Evolutionary conservation across 805 yeast genomes (phyloP), one percentile per base, ranked within the genome.

Genomic region (Candida endomychidarum): DNA sequence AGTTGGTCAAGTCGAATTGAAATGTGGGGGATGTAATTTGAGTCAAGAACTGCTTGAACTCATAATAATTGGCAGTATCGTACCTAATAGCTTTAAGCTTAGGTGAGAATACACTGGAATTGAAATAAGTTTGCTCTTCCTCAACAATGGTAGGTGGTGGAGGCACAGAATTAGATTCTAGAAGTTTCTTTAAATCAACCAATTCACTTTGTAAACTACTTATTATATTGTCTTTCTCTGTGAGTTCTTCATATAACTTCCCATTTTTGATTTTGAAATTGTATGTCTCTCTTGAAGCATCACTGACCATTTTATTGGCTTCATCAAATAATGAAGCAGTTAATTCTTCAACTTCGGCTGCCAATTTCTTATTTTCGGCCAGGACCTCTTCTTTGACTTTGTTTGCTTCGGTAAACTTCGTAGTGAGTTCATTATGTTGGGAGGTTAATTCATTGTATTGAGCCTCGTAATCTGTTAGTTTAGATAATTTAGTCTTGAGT

Each of bases 281-380:
- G 53, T 81, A 73, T 4, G 81, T 75, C 41, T 82, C 84, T 38
- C 78, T 71, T 44, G 86, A 77, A 0, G 95, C 96, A 46, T 81
- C 78, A 35, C 83, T 78, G 5, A 87, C 96, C 86, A 86, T 86
- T 36, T 75, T 73, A 56, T 87, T 87, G 10, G 96, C 96, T 55
- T 88, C 93, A 46, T 78, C 83, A 55, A 87, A 87, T 22, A 87
- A 63, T 1, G 89, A 78, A 1, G 82, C 86, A 1, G 89, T 78
- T 34, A 87, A 62, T 27, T 86, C 95, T 54, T 86, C 93, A 25
- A 87, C 84, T 56, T 87, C 96, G 22, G 72, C 77, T 46, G 82
- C 77, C 37, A 87, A 61, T 42, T 74, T 72, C 33, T 74, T 67
- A 12, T 77, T 81, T 49, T 83, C 86, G 8, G 62, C 65, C 48